Evolutionary conservation across 2,329 filamentous ascomycete genomes (phyloP).

Genomic region (Leptodontidium sp.): DNA sequence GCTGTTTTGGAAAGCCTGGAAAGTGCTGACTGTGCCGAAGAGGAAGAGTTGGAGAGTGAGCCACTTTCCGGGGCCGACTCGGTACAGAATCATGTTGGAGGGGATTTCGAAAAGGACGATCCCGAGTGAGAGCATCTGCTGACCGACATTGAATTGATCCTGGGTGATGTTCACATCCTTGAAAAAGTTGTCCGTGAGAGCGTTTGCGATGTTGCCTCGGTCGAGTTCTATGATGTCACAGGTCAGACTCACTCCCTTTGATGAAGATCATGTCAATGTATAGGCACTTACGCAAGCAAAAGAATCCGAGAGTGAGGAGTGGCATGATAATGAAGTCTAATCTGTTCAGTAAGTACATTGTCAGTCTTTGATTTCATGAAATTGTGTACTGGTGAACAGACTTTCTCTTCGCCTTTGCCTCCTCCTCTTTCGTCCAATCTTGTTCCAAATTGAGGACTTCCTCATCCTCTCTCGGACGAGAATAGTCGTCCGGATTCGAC

Average conservation of each 20-base stretch:
- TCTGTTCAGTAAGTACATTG: not conserved
- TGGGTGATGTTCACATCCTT: conserved; percentile 44
- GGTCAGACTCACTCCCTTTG: no score
- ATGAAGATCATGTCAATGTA: not conserved
- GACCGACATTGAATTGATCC: conserved; percentile 45
- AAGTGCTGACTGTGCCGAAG: conserved; percentile 47
- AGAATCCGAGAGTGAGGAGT: conserved; percentile 22
- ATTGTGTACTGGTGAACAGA: not conserved
- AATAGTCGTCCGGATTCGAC: conserved; percentile 14
- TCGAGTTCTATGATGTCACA: conserved; percentile 37
- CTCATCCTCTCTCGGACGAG: conserved; percentile 9
- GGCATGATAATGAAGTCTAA: conserved; percentile 25
- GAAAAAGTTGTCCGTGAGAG: conserved; percentile 46
- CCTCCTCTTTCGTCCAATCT: conserved; percentile 20
- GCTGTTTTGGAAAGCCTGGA: conserved; percentile 53
- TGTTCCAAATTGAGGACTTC: conserved; percentile 6
- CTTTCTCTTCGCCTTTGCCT: conserved; percentile 19
- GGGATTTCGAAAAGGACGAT: conserved; percentile 48
- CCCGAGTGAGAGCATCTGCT: conserved; percentile 44
- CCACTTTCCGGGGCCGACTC: conserved; percentile 44
- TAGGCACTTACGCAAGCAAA: conserved; percentile 19
- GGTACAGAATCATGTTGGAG: conserved; percentile 46
- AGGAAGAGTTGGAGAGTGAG: conserved; percentile 46
- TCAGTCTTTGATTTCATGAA: not conserved
- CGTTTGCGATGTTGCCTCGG: conserved; percentile 47